Conservation (phyloP, 2,329 filamentous ascomycete genomes). For the Acrodontium crateriforme region DNA sequence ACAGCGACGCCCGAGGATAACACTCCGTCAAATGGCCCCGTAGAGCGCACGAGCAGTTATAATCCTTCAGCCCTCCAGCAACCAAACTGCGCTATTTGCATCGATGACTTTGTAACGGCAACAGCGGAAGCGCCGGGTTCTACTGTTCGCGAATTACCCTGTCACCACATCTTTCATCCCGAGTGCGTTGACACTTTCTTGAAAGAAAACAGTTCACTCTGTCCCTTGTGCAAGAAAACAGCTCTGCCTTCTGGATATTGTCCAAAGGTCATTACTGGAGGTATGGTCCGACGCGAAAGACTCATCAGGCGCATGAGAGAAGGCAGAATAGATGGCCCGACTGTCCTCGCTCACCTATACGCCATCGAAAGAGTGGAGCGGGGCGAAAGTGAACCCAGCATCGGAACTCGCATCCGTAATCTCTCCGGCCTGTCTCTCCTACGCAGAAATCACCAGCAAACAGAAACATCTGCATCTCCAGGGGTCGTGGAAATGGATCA, state of each 20-base stretch:
- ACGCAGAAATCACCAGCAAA: no score
- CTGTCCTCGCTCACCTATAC: no score
- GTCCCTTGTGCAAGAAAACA: conserved; percentile 77
- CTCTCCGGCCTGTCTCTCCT: conserved; percentile 1
- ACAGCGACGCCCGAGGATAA: not conserved
- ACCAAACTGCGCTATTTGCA: conserved; percentile 77
- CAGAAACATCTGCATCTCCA: no score
- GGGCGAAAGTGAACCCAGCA: no score
- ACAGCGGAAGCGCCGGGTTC: conserved; percentile 22
- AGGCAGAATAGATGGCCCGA: conserved; percentile 17
- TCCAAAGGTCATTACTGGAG: conserved; percentile 55
- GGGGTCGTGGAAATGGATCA: no score
- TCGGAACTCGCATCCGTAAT: not conserved
- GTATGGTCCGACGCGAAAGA: conserved; percentile 72
- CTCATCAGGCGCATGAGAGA: conserved; percentile 49
- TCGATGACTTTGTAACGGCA: conserved; percentile 54
- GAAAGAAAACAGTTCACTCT: conserved; percentile 64
- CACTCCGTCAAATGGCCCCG: not conserved
- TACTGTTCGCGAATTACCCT: conserved; percentile 72
- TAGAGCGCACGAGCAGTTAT: no score
- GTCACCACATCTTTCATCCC: conserved; percentile 85
- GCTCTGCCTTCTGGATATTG: conserved; percentile 55
- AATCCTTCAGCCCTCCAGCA: conserved; percentile 44
- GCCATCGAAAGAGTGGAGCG: no score
- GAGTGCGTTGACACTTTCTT: conserved; percentile 84